Conservation (phyloP, 129 eudicot species). For the Lactuca saligna region DNA sequence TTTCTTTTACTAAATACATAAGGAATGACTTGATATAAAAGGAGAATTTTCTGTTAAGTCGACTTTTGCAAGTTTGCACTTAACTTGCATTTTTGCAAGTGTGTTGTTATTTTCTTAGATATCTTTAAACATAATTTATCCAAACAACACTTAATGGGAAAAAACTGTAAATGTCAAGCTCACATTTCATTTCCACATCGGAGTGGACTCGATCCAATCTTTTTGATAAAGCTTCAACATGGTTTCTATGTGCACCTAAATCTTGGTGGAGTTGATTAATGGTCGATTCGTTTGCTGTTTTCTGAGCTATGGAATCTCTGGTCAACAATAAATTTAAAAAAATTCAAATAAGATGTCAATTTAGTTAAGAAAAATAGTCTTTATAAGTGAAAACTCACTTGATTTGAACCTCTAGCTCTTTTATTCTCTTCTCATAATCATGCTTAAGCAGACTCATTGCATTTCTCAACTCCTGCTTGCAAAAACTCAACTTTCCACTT, state of each 20-base stretch:
- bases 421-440: conserved; percentile 40
- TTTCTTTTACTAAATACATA: too few relatives aligned
- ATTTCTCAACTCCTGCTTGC: conserved; percentile 48
- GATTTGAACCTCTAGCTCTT: conserved; percentile 47
- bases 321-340: conserved; percentile 1
- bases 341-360: not conserved
- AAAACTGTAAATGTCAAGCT: conserved; percentile 10
- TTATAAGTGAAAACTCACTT: conserved; percentile 28
- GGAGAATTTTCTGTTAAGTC: not conserved
- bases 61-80: not conserved
- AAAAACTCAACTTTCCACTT: conserved; percentile 6
- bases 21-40: too few relatives aligned
- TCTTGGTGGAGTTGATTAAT: conserved; percentile 61
- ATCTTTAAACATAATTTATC: too few relatives aligned
- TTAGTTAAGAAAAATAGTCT: conserved; percentile 10
- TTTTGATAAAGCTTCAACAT: conserved; percentile 49
- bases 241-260: conserved; percentile 49
- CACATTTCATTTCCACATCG: conserved; percentile 51
- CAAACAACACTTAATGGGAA: too few relatives aligned
- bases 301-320: conserved; percentile 45
- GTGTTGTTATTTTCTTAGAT: not conserved
- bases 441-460: conserved; percentile 41
- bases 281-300: conserved; percentile 47
- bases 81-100: too few relatives aligned
- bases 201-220: conserved; percentile 48